Conservation (phyloP, 2,329 filamentous ascomycete genomes). For the Ophiostoma novo-ulmi region DNA sequence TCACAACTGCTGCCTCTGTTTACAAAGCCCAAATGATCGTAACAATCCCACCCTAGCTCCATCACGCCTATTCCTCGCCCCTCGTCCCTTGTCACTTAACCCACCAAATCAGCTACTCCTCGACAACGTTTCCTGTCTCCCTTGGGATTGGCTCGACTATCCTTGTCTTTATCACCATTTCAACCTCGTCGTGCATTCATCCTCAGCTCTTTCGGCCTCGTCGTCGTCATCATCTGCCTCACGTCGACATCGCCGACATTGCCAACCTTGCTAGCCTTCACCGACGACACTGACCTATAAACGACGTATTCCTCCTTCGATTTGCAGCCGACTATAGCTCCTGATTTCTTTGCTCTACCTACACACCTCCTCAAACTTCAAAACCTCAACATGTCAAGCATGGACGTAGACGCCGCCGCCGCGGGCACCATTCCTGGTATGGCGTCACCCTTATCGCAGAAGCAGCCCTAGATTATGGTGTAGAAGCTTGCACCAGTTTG, state of each 20-base stretch:
- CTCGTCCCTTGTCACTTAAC: too few relatives aligned
- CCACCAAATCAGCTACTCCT: background rate
- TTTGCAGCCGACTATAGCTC: background rate
- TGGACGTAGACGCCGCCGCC: constrained; percentile 23
- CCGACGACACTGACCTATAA: background rate
- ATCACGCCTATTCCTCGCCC: background rate
- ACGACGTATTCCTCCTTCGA: background rate
- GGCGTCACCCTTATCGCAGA: background rate
- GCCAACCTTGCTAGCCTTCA: background rate
- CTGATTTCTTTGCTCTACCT: background rate
- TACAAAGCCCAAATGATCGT: background rate
- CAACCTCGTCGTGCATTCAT: background rate
- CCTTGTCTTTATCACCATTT: background rate
- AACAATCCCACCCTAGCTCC: background rate
- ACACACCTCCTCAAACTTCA: background rate
- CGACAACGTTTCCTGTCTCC: background rate
- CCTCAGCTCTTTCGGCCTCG: constrained; percentile 2
- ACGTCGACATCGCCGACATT: background rate
- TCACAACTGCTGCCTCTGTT: constrained; percentile 22
- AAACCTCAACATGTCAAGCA: constrained; percentile 20
- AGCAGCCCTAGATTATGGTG: background rate
- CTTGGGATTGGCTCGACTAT: background rate
- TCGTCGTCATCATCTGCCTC: background rate
- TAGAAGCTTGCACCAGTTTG: too few relatives aligned
- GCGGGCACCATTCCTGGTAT: constrained; percentile 19